phyloP scores from a whole-genome alignment of 345 rosid species.

The Bretschneidera sinensis region DNA sequence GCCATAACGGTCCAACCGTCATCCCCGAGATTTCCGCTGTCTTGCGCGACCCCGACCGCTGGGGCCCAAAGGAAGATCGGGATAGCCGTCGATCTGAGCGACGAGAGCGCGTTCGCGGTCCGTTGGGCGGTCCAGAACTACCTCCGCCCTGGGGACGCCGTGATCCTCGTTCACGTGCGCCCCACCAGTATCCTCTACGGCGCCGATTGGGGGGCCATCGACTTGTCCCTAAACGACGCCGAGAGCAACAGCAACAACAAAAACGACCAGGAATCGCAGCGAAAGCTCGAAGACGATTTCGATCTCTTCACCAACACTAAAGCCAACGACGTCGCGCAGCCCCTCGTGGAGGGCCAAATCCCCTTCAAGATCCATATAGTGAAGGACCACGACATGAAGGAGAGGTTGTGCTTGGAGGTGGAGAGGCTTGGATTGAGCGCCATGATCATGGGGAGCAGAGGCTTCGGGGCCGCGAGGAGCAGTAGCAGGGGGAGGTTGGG shows the following conservation, averaged over 20 bases:
- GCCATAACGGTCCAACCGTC: slow-evolving; percentile 61
- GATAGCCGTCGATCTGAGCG: slow-evolving; percentile 85
- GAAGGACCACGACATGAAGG: slow-evolving; percentile 91
- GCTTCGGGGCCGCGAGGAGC: slow-evolving; percentile 59
- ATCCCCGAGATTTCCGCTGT: slow-evolving; percentile 48
- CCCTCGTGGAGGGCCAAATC: slow-evolving; percentile 55
- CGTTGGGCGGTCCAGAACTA: slow-evolving; percentile 85
- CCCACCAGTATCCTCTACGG: slow-evolving; percentile 80
- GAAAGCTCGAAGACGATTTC: slow-evolving; percentile 71
- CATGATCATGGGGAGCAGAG: slow-evolving; percentile 76
- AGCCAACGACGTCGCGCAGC: slow-evolving; percentile 61
- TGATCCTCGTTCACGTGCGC: slow-evolving; percentile 66
- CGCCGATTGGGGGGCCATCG: slow-evolving; percentile 87
- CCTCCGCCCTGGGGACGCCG: slow-evolving; percentile 78
- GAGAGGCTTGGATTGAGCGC: slow-evolving; percentile 72
- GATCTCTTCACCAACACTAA: slow-evolving; percentile 60
- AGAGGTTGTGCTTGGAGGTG: slow-evolving; percentile 78
- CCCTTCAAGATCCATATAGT: slow-evolving; percentile 80
- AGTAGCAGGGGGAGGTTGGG: slow-evolving; percentile 59
- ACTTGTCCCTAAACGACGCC: slow-evolving; percentile 27
- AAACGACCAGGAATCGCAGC: slow-evolving; percentile 43
- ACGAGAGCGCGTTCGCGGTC: slow-evolving; percentile 81
- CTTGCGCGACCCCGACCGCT: slow-evolving; percentile 31
- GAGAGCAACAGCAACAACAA: too few relatives aligned
- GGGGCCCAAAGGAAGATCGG: slow-evolving; percentile 70